Percentiles rank a stretch among this genome's conserved stretches.
phyloP scores from a whole-genome alignment of 371 early-diverging fungal genomes.

The Mucor irregularis region DNA sequence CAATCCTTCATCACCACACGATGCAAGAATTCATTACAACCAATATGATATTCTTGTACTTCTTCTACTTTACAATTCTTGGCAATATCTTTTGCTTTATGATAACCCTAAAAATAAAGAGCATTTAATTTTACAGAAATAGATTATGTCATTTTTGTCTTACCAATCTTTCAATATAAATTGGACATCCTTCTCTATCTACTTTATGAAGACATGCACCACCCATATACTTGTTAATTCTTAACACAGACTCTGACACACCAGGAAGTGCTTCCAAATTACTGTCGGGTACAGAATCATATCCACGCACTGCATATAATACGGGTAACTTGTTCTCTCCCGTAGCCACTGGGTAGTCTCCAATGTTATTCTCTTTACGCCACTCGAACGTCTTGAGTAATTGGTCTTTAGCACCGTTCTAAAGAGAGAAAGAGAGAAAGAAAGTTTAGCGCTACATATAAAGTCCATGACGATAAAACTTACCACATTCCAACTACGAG shows the following conservation, averaged over 20 bases:
- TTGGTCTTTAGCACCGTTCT: conserved; percentile 71
- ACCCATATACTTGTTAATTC: conserved; percentile 72
- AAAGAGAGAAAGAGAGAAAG: no score
- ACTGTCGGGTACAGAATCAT: conserved; percentile 61
- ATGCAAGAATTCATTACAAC: conserved; percentile 77
- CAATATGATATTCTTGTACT: conserved; percentile 71
- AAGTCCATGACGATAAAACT: conserved; percentile 11
- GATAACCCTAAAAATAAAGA: conserved; percentile 52
- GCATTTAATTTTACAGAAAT: no score
- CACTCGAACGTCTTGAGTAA: conserved; percentile 66
- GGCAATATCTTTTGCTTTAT: conserved; percentile 74
- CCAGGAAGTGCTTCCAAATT: conserved; percentile 66
- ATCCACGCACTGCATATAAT: conserved; percentile 78
- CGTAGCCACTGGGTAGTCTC: conserved; percentile 66
- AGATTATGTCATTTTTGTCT: conserved; percentile 4
- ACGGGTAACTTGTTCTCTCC: conserved; percentile 64
- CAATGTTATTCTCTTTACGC: conserved; percentile 70
- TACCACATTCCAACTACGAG: conserved; percentile 63
- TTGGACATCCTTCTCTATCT: conserved; percentile 78
- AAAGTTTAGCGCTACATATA: neutral
- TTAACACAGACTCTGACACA: conserved; percentile 68
- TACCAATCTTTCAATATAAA: conserved; percentile 75
- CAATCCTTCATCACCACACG: conserved; percentile 74
- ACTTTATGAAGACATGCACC: conserved; percentile 82
- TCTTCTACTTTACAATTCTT: conserved; percentile 64